Conservation (phyloP, 768 basidiomycete species). For the Mycena rebaudengoi region DNA sequence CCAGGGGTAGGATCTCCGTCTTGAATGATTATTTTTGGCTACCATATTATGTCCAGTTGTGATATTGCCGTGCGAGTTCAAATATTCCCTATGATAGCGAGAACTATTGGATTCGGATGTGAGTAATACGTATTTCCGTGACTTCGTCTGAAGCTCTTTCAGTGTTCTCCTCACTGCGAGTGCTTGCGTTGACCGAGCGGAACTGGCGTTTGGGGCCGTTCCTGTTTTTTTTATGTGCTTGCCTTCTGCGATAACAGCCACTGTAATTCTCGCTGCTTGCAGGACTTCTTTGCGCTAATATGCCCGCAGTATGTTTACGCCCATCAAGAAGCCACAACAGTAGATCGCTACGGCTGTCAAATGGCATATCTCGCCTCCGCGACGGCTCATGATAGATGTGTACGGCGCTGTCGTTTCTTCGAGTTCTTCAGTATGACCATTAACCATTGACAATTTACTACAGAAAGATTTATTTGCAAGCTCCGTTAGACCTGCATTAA, state of each 20-base stretch:
- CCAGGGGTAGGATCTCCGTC: neutral
- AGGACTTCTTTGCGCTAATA: neutral
- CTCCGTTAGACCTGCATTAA: neutral
- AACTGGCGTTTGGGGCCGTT: constrained; percentile 33
- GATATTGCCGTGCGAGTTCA: constrained; percentile 41
- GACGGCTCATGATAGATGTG: constrained; percentile 22
- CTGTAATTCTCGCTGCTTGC: constrained; percentile 24
- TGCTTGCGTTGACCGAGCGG: constrained; percentile 36
- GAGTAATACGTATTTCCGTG: no score
- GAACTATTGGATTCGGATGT: constrained; percentile 36
- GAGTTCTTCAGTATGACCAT: no score
- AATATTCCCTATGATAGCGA: constrained; percentile 39
- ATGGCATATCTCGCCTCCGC: constrained; percentile 24
- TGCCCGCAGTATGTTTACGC: constrained; percentile 24
- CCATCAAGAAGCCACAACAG: constrained; percentile 17
- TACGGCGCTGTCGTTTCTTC: neutral
- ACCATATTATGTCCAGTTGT: constrained; percentile 30
- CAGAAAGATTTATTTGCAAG: neutral
- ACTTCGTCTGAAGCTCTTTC: no score
- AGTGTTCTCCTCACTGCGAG: constrained; percentile 42
- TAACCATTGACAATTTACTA: neutral
- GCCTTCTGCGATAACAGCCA: constrained; percentile 36
- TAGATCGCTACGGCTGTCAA: constrained; percentile 23
- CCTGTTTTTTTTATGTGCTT: constrained; percentile 37
- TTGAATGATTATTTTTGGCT: neutral